Conservation (phyloP, 371 early-diverging fungal genomes). For the Paraphysoderma sedebokerense region DNA sequence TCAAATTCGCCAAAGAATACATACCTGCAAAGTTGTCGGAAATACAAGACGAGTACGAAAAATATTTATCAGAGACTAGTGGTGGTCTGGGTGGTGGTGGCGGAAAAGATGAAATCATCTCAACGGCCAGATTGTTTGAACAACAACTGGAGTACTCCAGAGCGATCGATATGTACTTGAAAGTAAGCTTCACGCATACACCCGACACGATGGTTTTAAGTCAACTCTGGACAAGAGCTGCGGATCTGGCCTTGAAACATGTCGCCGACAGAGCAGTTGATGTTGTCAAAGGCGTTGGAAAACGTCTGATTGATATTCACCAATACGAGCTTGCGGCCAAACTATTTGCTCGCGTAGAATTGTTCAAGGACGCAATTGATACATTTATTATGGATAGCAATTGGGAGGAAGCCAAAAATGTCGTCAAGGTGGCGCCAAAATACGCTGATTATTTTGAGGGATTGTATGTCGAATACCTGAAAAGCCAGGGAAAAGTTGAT, state of each 20-base stretch:
- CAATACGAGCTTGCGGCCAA: constrained; percentile 23
- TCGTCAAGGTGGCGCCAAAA: constrained; percentile 16
- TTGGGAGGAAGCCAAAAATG: constrained; percentile 25
- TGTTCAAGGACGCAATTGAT: constrained; percentile 31
- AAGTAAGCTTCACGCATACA: constrained; percentile 13
- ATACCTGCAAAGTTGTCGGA: constrained; percentile 22
- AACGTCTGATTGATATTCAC: constrained; percentile 15
- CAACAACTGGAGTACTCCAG: constrained; percentile 25
- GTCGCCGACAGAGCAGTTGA: constrained; percentile 19
- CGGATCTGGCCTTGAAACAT: constrained; percentile 29
- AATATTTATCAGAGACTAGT: constrained; percentile 14
- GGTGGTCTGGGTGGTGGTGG: constrained; percentile 14
- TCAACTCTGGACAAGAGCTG: constrained; percentile 24
- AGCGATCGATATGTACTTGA: constrained; percentile 33
- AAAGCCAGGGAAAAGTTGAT: constrained; percentile 23
- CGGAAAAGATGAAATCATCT: constrained; percentile 10
- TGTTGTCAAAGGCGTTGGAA: constrained; percentile 20
- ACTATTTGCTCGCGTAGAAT: constrained; percentile 19
- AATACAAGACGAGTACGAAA: constrained; percentile 25
- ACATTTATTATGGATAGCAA: constrained; percentile 17
- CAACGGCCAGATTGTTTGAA: constrained; percentile 19
- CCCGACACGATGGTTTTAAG: constrained; percentile 17
- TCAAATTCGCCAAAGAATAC: constrained; percentile 31
- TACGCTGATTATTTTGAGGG: constrained; percentile 24
- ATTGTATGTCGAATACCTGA: constrained; percentile 23